Base-by-base conservation (phyloP, 306 rosid species). In the Clitoria ternatea region DNA sequence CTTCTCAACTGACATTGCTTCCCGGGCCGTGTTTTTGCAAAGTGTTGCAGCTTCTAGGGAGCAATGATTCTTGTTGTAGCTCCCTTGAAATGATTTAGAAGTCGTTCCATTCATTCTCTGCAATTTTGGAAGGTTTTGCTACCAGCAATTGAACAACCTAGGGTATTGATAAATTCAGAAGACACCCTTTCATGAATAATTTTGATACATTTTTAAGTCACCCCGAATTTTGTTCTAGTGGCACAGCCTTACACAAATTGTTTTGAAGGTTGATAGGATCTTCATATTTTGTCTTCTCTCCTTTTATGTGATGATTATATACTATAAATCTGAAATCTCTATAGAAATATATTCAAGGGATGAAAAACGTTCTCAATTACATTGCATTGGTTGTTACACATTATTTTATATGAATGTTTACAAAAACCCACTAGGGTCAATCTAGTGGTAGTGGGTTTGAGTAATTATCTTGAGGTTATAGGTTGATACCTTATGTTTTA, bases 21-120 rank as follows among this genome's bases (percentile, higher is more conserved):
- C 83, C 0, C 85, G 93, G 82, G 77, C 88, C 1, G 30, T 17
- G 52, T 93, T 93, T 70, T 84, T 93, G 85, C 90, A 88, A 78
- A 63, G 86, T 69, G 82, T 93, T 70, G 90, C 86, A 18, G 36
- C 72, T 32, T 73, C 69, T 39, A 75, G 48, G 66, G 79, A 77
- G 76, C 50, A 44, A 15, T 68, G 15, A 11, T 18, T 56, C 32
- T 11, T 63, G 50, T 59, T 66, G 37, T 64, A 33, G 60, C 12
- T 17, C 33, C 33, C 10, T 49, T 50, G 64, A 59, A 19, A 43
- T 35, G 6, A 43, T 72, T 39, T 36, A 12, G 30, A 44, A 6
- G 18, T 24, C 18, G 23, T 33, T 49, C 32, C 8, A 9, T 9
- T 52, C 48, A 29, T 64, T 65, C 79, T 52, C 33, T 48, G 23